phyloP scores from a whole-genome alignment of 768 basidiomycete genomes.

The Amyloporia xantha region DNA sequence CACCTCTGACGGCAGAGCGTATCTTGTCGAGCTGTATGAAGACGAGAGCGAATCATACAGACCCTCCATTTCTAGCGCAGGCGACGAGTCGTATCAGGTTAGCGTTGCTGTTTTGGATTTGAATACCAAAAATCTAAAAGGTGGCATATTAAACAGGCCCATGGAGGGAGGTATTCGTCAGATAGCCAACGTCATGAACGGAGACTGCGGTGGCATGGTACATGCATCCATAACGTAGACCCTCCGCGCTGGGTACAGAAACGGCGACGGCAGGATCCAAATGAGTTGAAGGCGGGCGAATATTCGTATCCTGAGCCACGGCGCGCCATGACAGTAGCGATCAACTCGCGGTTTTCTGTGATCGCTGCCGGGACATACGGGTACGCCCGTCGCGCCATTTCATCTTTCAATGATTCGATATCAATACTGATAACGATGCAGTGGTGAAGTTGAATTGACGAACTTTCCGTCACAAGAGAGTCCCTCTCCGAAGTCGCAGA shows the following conservation, averaged over 20 bases:
- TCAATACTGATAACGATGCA: too few species aligned
- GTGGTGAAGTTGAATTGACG: slow-evolving; percentile 61
- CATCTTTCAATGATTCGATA: background rate
- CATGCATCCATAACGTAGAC: slow-evolving; percentile 72
- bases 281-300: slow-evolving; percentile 26
- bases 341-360: slow-evolving; percentile 78
- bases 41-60: slow-evolving; percentile 18
- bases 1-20: slow-evolving; percentile 78
- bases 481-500: slow-evolving; percentile 52
- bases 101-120: background rate
- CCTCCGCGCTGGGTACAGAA: slow-evolving; percentile 78
- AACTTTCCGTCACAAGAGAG: slow-evolving; percentile 62
- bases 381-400: slow-evolving; percentile 28
- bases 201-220: slow-evolving; percentile 54
- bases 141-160: background rate
- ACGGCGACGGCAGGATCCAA: slow-evolving; percentile 49
- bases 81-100: slow-evolving; percentile 13
- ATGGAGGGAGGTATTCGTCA: slow-evolving; percentile 2
- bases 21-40: slow-evolving; percentile 64
- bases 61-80: slow-evolving; percentile 16
- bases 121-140: background rate
- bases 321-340: slow-evolving; percentile 54
- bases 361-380: slow-evolving; percentile 72
- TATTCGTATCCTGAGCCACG: slow-evolving; percentile 56
- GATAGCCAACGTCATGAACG: slow-evolving; percentile 5